Evolutionary conservation across 139 green algal genomes (phyloP), one percentile per base, ranked within the genome.

Genomic region (Pleodorina starrii): DNA sequence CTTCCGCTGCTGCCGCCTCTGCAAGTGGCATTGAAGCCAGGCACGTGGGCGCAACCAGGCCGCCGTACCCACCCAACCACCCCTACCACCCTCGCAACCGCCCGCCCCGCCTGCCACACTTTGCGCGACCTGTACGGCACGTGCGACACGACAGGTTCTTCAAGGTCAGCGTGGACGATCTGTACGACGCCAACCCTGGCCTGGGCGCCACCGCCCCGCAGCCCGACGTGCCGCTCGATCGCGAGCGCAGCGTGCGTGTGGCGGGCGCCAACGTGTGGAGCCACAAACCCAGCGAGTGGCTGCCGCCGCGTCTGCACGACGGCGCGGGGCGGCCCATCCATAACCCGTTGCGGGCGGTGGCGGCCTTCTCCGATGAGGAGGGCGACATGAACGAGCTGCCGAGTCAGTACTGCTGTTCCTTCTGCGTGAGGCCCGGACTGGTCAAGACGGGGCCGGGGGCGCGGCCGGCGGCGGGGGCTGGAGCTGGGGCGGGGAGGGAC

Each of bases 81-180:
- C n/a, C n/a, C n/a, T n/a, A n/a, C n/a, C n/a, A n/a, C n/a, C n/a
- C n/a, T n/a, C n/a, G n/a, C n/a, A n/a, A n/a, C n/a, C n/a, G n/a
- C n/a, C n/a, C 40, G 69, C 9, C 54, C 3, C 7, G 69, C 3
- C 29, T 72, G 23, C 6, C 60, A 10, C 60, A 72, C 60, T 38
- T 11, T n/a, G 25, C 60, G 32, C 19, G 63, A n/a, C n/a, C n/a
- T n/a, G n/a, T n/a, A n/a, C n/a, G n/a, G n/a, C n/a, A n/a, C n/a
- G n/a, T n/a, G n/a, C n/a, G n/a, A n/a, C n/a, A n/a, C n/a, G n/a
- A 27, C 84, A 89, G 84, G 36, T 89, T 83, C 69, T 89, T 89
- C 68, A 59, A 68, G 84, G 9, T 89, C 0, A 35, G 69, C 0
- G 69, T 82, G 1, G 84, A 89, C 27, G 69, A 83, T n/a, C 50